phyloP scores from a whole-genome alignment of 2,329 filamentous ascomycete genomes.

The Sporothrix inflata region DNA sequence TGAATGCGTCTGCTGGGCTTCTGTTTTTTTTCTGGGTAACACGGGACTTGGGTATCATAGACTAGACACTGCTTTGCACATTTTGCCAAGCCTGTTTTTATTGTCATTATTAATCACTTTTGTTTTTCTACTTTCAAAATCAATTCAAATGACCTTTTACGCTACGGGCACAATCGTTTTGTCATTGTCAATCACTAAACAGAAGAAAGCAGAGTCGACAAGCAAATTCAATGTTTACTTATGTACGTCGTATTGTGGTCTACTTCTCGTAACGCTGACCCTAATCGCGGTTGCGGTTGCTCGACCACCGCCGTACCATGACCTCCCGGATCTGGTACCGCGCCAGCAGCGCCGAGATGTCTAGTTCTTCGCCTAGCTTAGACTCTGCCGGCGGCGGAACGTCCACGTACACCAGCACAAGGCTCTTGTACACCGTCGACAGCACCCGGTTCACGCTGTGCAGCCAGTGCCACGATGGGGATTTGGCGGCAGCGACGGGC shows the following conservation, averaged over 20 bases:
- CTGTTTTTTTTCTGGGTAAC: background rate
- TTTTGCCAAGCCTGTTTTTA: background rate
- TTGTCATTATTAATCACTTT: background rate
- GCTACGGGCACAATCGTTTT: too few species aligned
- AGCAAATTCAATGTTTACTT: too few species aligned
- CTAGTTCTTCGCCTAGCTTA: constrained; percentile 36
- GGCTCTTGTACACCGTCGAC: constrained; percentile 84
- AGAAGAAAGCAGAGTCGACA: too few species aligned
- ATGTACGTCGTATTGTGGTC: background rate
- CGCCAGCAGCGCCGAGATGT: constrained; percentile 62
- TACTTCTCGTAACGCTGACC: background rate
- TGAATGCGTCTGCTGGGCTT: background rate
- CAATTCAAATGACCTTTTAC: too few species aligned
- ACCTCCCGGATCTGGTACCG: constrained; percentile 80
- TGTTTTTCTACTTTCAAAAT: background rate
- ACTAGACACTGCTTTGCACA: constrained; percentile 1
- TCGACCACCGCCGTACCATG: constrained; percentile 79
- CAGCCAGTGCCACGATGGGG: constrained; percentile 89
- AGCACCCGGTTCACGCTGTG: constrained; percentile 90
- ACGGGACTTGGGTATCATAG: background rate
- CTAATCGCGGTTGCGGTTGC: constrained; percentile 67
- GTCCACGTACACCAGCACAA: constrained; percentile 90
- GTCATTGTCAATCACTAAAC: too few species aligned
- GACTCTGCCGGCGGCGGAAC: constrained; percentile 69
- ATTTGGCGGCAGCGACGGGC: too few species aligned